Evolutionary conservation across 495 filamentous ascomycete species (phyloP), one percentile per base, ranked within the genome.

Genomic region (Haplographium delicatum): DNA sequence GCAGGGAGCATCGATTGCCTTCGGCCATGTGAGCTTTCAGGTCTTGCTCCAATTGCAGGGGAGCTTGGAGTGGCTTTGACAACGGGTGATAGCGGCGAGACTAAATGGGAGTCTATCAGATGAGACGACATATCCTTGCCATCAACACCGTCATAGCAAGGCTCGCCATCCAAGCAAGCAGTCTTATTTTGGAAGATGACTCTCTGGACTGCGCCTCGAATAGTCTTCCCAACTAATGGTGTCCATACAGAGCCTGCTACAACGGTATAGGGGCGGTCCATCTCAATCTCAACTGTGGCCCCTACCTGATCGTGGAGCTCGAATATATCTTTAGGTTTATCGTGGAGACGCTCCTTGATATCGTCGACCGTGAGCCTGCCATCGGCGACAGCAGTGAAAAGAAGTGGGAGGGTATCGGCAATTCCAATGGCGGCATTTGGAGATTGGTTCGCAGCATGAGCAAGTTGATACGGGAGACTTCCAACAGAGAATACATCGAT

Each of bases 401-500:
- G 75, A 16, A 91, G 73, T 31, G 88, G 88, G 47, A 93, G 69
- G 5, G 86, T 75, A 61, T 93, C 87, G 5, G 82, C 76, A 59
- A 91, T 86, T 49, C 88, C 88, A 37, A 80, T 69, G n/a, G 67
- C 68, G 4, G 80, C 67, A 9, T 80, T 72, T 13, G 51, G 46
- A 31, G 73, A 72, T 44, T 81, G 74, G 2, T 65, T 54, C n/a
- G 68, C 60, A 43, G 72, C 71, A 46, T 72, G 71, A 40, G 85
- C 85, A 22, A 93, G 69, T 66, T 91, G 86, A 68, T 83, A 91
- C 2, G 88, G 88, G 52, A 89, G 72, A 70, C 85, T 90, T 45
- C 88, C 88, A 50, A 91, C 75, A 1, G 86, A 88, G 75, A 91
- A 91, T 58, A 86, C 80, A 62, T 93, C 88, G 59, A 93, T 91